Conservation (phyloP, 2,329 filamentous ascomycete genomes). For the Exophiala sp. region DNA sequence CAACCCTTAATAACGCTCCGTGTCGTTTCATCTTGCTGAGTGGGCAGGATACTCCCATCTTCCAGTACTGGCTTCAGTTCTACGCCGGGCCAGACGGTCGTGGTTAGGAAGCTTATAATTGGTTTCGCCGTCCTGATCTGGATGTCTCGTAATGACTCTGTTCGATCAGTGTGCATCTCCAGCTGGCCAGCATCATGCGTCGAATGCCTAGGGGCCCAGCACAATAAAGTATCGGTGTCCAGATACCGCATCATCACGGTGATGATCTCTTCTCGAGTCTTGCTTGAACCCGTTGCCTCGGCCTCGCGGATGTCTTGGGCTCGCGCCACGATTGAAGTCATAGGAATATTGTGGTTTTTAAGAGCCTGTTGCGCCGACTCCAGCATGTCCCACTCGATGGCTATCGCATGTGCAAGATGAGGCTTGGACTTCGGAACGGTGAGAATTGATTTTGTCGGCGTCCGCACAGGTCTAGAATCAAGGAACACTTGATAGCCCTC, state of each 20-base stretch:
- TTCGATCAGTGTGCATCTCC: conserved; percentile 43
- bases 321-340: conserved; percentile 78
- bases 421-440: conserved; percentile 68
- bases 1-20: conserved; percentile 70
- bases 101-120: conserved; percentile 65
- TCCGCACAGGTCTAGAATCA: conserved; percentile 72
- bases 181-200: conserved; percentile 46
- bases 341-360: conserved; percentile 78
- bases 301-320: conserved; percentile 73
- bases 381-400: conserved; percentile 87
- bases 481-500: conserved; percentile 62
- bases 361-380: conserved; percentile 75
- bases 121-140: conserved; percentile 65
- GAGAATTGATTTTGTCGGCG: conserved; percentile 66
- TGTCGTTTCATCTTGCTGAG: conserved; percentile 67
- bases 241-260: conserved; percentile 74
- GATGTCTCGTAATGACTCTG: conserved; percentile 59
- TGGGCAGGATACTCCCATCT: conserved; percentile 66
- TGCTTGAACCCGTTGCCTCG: conserved; percentile 48
- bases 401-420: conserved; percentile 76
- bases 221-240: conserved; percentile 85
- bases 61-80: conserved; percentile 77
- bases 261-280: conserved; percentile 59
- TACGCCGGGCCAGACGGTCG: conserved; percentile 75
- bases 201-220: conserved; percentile 65